Evolutionary conservation across 1,139 yeast genomes (phyloP).

Genomic region (Debaryomyces nepalensis): DNA sequence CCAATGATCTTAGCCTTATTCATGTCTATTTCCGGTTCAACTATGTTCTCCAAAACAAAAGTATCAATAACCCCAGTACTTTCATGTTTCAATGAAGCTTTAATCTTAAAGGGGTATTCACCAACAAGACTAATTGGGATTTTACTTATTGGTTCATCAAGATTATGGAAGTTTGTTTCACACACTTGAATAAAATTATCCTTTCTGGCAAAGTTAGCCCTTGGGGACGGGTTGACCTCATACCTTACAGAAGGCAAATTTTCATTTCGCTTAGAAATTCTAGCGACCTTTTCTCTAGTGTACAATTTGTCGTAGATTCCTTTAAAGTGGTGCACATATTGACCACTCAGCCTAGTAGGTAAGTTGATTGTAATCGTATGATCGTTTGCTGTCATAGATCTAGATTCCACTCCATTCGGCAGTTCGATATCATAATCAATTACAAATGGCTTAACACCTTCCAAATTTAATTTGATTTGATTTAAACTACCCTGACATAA

Average conservation of each 20-base stretch:
- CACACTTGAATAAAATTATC: constrained; percentile 62
- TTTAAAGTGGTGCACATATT: constrained; percentile 61
- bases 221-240: constrained; percentile 64
- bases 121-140: constrained; percentile 64
- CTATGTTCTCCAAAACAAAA: constrained; percentile 21
- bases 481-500: constrained; percentile 40
- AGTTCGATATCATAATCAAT: constrained; percentile 67
- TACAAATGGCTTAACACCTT: constrained; percentile 75
- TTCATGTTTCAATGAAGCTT: constrained; percentile 55
- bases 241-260: constrained; percentile 57
- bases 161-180: constrained; percentile 46
- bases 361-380: constrained; percentile 32
- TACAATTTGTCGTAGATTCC: constrained; percentile 73
- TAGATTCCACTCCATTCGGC: constrained; percentile 57
- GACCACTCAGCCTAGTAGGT: constrained; percentile 53
- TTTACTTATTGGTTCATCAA: constrained; percentile 41
- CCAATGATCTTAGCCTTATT: constrained; percentile 17
- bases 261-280: constrained; percentile 26
- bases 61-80: constrained; percentile 23
- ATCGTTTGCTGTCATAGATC: constrained; percentile 38
- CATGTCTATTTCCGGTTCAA: constrained; percentile 22
- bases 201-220: constrained; percentile 51
- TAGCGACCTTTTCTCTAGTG: constrained; percentile 46
- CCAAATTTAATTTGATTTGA: constrained; percentile 30
- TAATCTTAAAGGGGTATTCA: constrained; percentile 63